Base-by-base conservation (phyloP, 352 stramenopile genomes). In the Phytophthora constricta region DNA sequence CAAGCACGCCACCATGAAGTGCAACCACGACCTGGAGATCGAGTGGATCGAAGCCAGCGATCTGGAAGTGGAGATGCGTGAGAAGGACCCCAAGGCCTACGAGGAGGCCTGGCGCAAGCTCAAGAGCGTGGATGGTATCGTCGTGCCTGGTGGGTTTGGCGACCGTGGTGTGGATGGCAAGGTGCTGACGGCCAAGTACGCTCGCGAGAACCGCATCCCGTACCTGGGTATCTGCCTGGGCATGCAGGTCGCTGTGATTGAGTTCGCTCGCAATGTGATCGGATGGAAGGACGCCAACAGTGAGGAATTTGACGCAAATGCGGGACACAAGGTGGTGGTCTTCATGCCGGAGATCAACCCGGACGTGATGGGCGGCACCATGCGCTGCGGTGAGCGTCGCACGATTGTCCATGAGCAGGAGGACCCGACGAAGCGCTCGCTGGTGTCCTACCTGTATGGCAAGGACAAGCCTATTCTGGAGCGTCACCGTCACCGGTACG, bases 271-370 rank as follows among this genome's bases (percentile, higher is more conserved):
- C 62, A 98, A 98, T 64, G 85, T 99, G 20, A 77, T 99, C 33
- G 82, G 84, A 39, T 97, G 92, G 91, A 84, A 87, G 56, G 87
- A 96, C 68, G 96, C 97, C 58, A 98, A 99, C 78, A 98, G 91
- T 49, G 92, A 97, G 54, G 97, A 99, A 79, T 99, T 99, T 67
- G 71, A 95, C 58, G 78, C 89, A 45, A 70, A 91, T 37, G 79
- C 88, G 20, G 68, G 86, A 28, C 85, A 98, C 74, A 97, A 96
- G 65, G 96, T 99, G 33, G 93, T 99, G n/a, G 84, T 99, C 52
- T 99, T 99, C 80, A 99, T 99, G 98, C 98, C 98, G 2, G 98
- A 99, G 84, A 99, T 99, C 73, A 97, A 99, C 79, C 86, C 84
- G 4, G 91, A 97, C 43, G 87, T 96, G 39, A 99, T 99, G 97